Conservation (phyloP, 805 yeast genomes). For the Yarrowia sp. region DNA sequence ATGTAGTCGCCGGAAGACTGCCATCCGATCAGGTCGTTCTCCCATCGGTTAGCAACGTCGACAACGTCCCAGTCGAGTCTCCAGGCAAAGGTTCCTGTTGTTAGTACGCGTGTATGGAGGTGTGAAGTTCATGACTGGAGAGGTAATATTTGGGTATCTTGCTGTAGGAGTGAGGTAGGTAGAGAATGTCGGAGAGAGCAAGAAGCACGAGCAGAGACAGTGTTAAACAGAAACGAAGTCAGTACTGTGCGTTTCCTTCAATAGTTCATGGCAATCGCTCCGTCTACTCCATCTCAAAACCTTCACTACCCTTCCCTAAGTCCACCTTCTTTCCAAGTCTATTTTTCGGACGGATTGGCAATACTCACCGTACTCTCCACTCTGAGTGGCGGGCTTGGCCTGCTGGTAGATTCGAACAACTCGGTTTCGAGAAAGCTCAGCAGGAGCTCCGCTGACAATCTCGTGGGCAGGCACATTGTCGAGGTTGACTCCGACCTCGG, state of each 20-base stretch:
- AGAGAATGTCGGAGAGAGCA: too few species aligned
- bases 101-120: background rate
- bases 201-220: too few species aligned
- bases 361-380: slow-evolving; percentile 45
- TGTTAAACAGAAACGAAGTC: too few species aligned
- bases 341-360: background rate
- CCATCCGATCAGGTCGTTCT: slow-evolving; percentile 83
- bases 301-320: background rate
- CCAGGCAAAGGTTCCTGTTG: slow-evolving; percentile 48
- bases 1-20: slow-evolving; percentile 75
- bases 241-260: too few species aligned
- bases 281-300: too few species aligned
- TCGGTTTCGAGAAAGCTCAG: slow-evolving; percentile 55
- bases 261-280: too few species aligned
- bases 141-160: too few species aligned
- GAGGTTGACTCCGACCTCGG: slow-evolving; percentile 19
- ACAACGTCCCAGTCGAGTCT: slow-evolving; percentile 79
- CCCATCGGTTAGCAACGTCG: slow-evolving; percentile 80
- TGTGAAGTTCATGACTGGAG: too few species aligned
- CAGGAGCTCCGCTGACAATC: slow-evolving; percentile 73
- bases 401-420: slow-evolving; percentile 74
- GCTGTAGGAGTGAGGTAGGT: background rate
- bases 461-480: slow-evolving; percentile 41
- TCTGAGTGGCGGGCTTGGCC: slow-evolving; percentile 77
- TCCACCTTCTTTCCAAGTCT: background rate